phyloP scores from a whole-genome alignment of 306 rosid genomes.

The Cicer bijugum region DNA sequence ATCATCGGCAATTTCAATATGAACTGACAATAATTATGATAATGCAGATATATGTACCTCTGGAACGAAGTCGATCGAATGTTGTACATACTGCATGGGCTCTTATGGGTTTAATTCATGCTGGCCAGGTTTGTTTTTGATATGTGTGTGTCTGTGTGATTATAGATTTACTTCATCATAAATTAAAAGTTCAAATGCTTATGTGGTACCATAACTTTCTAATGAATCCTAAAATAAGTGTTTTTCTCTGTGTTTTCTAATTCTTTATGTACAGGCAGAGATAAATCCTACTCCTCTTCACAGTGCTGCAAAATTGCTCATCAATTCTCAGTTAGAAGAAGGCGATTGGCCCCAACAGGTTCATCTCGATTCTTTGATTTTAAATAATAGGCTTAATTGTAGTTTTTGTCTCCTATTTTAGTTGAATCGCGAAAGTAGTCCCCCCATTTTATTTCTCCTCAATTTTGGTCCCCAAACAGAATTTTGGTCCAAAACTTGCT shows the following conservation, averaged over 20 bases:
- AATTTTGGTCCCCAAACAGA: no score
- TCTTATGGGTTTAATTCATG: constrained; percentile 65
- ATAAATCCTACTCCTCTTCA: constrained; percentile 68
- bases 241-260: not conserved
- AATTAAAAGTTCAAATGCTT: not conserved
- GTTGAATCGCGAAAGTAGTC: no score
- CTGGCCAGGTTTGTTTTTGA: constrained; percentile 54
- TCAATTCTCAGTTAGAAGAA: constrained; percentile 64
- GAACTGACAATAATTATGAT: not conserved
- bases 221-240: not conserved
- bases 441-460: no score
- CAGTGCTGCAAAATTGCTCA: constrained; percentile 58
- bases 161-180: not conserved
- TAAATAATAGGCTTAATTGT: not conserved
- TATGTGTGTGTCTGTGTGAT: not conserved
- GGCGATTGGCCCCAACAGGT: constrained; percentile 82
- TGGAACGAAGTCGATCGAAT: constrained; percentile 61
- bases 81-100: constrained; percentile 80
- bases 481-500: no score
- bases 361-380: not conserved
- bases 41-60: constrained; percentile 56
- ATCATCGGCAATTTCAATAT: not conserved
- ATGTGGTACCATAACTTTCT: not conserved
- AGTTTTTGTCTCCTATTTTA: no score
- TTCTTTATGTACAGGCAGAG: constrained; percentile 48